These are phyloP conservation scores for Skeletonema grethae DNA, from an alignment of 108 stramenopile species.

Conservation along the genomic window DNA sequence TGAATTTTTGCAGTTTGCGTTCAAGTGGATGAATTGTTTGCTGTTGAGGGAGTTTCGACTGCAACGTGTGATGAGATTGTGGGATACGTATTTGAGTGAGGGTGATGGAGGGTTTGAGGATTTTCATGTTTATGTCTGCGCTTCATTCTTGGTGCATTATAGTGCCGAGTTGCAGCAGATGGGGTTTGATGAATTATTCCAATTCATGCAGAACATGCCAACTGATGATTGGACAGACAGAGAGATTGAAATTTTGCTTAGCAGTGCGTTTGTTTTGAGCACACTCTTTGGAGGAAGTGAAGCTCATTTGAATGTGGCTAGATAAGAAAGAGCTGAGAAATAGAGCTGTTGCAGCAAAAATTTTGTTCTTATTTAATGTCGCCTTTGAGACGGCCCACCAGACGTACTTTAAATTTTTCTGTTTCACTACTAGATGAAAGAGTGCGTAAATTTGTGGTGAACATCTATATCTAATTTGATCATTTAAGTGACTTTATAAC, in stretches of 20 bases:
- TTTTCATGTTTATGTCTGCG: slow-evolving; percentile 99
- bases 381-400: too few relatives aligned
- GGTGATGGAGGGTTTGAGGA: slow-evolving; percentile 90
- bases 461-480: not conserved
- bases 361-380: too few relatives aligned
- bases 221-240: slow-evolving; percentile 82
- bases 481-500: not conserved
- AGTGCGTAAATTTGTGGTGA: not conserved
- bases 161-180: slow-evolving; percentile 81
- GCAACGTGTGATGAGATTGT: slow-evolving; percentile 81
- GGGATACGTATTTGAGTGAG: slow-evolving; percentile 95
- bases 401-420: too few relatives aligned
- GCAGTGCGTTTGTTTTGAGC: slow-evolving; percentile 82
- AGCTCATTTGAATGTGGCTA: slow-evolving; percentile 68
- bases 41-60: slow-evolving; percentile 92
- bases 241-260: slow-evolving; percentile 87
- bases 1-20: slow-evolving; percentile 95
- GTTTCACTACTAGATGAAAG: not conserved
- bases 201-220: slow-evolving; percentile 90
- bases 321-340: too few relatives aligned
- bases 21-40: slow-evolving; percentile 99
- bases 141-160: slow-evolving; percentile 94
- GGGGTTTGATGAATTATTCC: slow-evolving; percentile 94
- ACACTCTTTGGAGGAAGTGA: slow-evolving; percentile 88
- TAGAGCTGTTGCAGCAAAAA: too few relatives aligned